Evolutionary conservation across 306 rosid genomes (phyloP).

Genomic region (Coriaria nepalensis): DNA sequence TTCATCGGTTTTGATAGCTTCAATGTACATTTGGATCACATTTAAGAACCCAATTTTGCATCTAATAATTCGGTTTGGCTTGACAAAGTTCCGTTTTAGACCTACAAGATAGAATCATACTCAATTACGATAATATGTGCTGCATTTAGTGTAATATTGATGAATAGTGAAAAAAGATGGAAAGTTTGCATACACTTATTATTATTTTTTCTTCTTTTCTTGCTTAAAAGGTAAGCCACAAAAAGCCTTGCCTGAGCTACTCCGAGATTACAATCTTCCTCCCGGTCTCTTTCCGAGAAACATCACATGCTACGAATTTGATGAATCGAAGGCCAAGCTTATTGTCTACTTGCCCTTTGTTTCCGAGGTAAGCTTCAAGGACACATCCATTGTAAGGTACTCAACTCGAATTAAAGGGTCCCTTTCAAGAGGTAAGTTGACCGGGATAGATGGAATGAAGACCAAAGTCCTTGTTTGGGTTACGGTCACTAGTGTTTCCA

Average conservation of each 20-base stretch:
- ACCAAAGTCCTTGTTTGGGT: conserved; percentile 93
- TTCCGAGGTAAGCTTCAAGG: conserved; percentile 86
- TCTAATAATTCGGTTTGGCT: not conserved
- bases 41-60: not conserved
- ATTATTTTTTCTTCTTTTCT: too few relatives aligned
- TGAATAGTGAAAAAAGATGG: too few relatives aligned
- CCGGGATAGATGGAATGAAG: conserved; percentile 83
- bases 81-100: too few relatives aligned
- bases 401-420: conserved; percentile 63
- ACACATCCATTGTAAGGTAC: conserved; percentile 57
- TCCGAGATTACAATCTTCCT: conserved; percentile 77
- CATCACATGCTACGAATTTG: conserved; percentile 70
- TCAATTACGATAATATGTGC: too few relatives aligned
- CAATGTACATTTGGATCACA: too few relatives aligned
- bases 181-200: too few relatives aligned
- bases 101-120: too few relatives aligned
- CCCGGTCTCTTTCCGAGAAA: conserved; percentile 78
- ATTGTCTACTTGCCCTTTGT: conserved; percentile 69
- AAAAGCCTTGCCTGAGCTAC: conserved; percentile 78
- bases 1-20: too few relatives aligned
- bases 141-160: too few relatives aligned
- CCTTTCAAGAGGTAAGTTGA: conserved; percentile 71
- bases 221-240: conserved; percentile 59
- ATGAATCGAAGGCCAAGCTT: conserved; percentile 59
- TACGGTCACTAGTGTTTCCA: conserved; percentile 58